Conservation (phyloP, 371 early-diverging fungal species). For the Mucor velutinosus region DNA sequence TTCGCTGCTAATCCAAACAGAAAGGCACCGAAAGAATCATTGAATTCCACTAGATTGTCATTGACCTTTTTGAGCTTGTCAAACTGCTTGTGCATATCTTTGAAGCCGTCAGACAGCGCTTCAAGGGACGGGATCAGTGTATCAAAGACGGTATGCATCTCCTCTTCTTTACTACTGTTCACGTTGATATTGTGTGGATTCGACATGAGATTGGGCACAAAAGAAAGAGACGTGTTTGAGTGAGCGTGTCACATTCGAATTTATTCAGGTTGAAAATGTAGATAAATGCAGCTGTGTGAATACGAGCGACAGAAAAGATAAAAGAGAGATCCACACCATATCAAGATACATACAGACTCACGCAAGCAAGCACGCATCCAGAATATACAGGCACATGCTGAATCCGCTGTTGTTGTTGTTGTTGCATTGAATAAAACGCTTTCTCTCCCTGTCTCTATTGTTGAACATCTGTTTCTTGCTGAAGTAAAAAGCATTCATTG, state of each 20-base stretch:
- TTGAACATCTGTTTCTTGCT: constrained; percentile 5
- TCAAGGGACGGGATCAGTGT: neutral
- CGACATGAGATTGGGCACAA: neutral
- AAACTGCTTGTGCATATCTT: constrained; percentile 19
- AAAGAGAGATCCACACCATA: neutral
- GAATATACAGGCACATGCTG: neutral
- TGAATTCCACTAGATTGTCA: constrained; percentile 29
- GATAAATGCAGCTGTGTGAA: too few relatives aligned
- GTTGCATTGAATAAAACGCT: neutral
- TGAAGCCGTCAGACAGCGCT: neutral
- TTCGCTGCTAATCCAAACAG: constrained; percentile 34
- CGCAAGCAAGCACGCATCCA: neutral
- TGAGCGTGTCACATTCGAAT: neutral
- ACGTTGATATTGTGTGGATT: neutral
- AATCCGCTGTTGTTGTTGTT: neutral
- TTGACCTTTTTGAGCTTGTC: constrained; percentile 25
- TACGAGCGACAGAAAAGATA: too few relatives aligned
- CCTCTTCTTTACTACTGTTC: too few relatives aligned
- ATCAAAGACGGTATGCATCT: neutral
- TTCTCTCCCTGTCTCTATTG: neutral
- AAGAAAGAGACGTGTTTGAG: neutral
- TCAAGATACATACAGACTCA: neutral
- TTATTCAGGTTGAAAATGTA: neutral
- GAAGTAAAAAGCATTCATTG: neutral
- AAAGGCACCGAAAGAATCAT: constrained; percentile 37